A percentile compares a stretch with the other conserved stretches of the same genome.
phyloP scores from a whole-genome alignment of 1,284 basidiomycete genomes.

The Ustilago esculenta region DNA sequence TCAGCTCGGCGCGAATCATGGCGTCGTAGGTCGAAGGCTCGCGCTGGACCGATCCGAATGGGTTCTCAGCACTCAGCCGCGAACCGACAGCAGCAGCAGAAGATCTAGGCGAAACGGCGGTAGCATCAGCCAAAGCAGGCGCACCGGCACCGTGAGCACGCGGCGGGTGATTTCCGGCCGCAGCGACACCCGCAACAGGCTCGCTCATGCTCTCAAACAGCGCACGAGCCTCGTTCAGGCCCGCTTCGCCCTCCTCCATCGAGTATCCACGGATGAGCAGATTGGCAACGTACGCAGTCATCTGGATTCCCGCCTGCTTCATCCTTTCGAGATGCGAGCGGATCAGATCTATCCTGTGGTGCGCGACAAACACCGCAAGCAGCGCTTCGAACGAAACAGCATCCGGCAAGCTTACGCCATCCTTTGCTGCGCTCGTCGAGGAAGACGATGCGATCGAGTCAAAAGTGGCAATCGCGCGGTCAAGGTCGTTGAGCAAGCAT shows the following conservation, averaged over 20 bases:
- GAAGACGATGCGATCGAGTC: conserved; percentile 75
- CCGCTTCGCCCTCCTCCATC: conserved; percentile 78
- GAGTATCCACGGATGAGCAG: conserved; percentile 77
- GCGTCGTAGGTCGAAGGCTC: conserved; percentile 90
- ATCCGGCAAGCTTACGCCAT: conserved; percentile 72
- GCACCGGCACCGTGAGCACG: conserved; percentile 68
- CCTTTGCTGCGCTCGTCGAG: conserved; percentile 59
- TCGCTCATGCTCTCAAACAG: conserved; percentile 90
- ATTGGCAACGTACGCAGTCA: conserved; percentile 97
- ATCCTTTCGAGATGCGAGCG: conserved; percentile 77
- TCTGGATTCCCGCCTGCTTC: conserved; percentile 75
- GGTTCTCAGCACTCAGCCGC: conserved; percentile 9
- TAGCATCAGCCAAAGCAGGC: conserved; percentile 33
- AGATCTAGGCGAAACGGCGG: neutral
- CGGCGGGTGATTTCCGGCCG: conserved; percentile 83
- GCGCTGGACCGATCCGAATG: conserved; percentile 79
- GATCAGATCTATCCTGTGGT: conserved; percentile 82
- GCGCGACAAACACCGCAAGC: conserved; percentile 84
- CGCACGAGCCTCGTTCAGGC: conserved; percentile 58
- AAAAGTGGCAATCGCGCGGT: conserved; percentile 81
- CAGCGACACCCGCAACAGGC: conserved; percentile 84
- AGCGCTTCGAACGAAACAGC: conserved; percentile 90
- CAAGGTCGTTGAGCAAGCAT: conserved; percentile 79
- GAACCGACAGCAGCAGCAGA: neutral
- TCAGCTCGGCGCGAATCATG: conserved; percentile 92